Base-by-base conservation (phyloP, 345 rosid species). In the Lumnitzera racemosa region DNA sequence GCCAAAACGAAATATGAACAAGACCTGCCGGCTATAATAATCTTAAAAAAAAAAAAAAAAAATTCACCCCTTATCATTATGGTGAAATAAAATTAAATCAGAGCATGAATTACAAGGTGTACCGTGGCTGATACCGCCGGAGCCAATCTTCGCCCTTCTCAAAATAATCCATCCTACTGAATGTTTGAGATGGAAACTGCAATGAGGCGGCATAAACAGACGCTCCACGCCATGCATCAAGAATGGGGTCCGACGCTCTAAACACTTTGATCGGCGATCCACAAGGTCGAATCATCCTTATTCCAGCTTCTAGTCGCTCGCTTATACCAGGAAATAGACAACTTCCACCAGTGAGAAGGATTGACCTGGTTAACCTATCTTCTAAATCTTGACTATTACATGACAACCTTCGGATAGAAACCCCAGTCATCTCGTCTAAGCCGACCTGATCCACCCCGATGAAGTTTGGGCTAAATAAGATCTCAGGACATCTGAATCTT, bases 171-270 rank as follows among this genome's bases (percentile, higher is more conserved):
- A 60, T 66, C 68, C 74, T 83, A 16, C 72, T 81, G 70, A 90
- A 80, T 1, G 91, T 80, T 67, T 86, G 96, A 52, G 68, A 53
- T 2, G 79, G 79, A 71, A 90, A 94, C 47, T 67, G 78, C 61
- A 62, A 23, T 23, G 72, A 62, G 56, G 95, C 61, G 47, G 99
- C 97, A 67, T 78, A 85, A 1, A 59, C 52, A 63, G 96, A 75
- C n/a, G 99, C 99, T 23, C 99, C 99, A 11, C 95, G 90, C 97
- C 99, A 90, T 0, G 97, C 99, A 65, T 94, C 99, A 36, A 86
- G 87, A 59, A 88, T 80, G 0, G 97, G 96, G 70, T 92, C 84
- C 54, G 78, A 65, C 56, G 96, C 96, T 74, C 78, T 71, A 58
- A 81, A 77, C 14, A 89, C 83, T 47, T 68, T 70, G 54, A 92